Conservation (phyloP, 345 rosid species). For the Populus euphratica region DNA sequence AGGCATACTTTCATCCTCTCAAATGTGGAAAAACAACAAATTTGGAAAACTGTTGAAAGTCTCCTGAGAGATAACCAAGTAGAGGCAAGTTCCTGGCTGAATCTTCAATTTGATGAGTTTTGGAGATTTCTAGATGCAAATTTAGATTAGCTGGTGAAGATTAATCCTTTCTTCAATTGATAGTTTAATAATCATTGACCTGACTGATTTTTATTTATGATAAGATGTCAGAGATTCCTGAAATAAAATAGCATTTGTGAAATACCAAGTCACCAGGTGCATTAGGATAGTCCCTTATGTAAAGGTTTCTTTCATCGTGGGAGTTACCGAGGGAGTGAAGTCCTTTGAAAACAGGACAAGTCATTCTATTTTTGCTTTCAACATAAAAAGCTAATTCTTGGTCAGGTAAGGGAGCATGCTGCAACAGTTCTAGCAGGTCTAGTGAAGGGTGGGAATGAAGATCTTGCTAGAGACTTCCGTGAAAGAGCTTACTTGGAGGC, state of each 20-base stretch:
- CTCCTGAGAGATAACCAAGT: constrained; percentile 91
- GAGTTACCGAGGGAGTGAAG: not conserved
- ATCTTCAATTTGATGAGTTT: not conserved
- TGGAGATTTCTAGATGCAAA: constrained; percentile 4
- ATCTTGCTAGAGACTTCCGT: constrained; percentile 75
- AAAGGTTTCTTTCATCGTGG: not conserved
- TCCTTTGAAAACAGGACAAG: constrained; percentile 5
- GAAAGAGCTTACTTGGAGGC: constrained; percentile 78
- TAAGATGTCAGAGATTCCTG: not conserved
- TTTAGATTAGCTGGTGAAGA: not conserved
- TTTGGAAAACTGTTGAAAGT: constrained; percentile 79
- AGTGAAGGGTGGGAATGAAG: constrained; percentile 92
- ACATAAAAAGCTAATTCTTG: constrained; percentile 11
- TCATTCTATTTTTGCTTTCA: not conserved
- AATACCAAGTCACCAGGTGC: not conserved
- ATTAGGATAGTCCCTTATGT: not conserved
- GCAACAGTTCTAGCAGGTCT: constrained; percentile 95
- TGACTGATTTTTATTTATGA: not conserved
- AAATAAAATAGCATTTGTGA: not conserved
- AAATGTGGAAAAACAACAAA: constrained; percentile 57
- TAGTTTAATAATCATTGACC: not conserved
- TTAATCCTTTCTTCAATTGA: not conserved
- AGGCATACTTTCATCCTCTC: constrained; percentile 92
- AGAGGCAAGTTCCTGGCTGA: constrained; percentile 58
- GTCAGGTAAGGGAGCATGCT: constrained; percentile 95